phyloP scores from a whole-genome alignment of 108 stramenopile genomes.

The Fragilaria crotonensis region DNA sequence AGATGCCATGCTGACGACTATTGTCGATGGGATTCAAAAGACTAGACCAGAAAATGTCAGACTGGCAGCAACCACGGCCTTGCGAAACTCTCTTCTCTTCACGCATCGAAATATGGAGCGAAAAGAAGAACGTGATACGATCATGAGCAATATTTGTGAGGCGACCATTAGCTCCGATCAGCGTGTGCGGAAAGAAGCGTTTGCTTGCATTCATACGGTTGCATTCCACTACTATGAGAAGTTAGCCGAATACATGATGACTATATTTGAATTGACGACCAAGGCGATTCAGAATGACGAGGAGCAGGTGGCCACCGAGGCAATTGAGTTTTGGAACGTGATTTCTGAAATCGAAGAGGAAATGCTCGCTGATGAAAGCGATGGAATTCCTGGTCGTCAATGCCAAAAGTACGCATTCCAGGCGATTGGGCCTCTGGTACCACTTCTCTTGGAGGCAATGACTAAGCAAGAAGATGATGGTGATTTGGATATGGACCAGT shows the following conservation, averaged over 20 bases:
- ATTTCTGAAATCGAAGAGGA: constrained; percentile 87
- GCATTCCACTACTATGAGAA: constrained; percentile 91
- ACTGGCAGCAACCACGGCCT: constrained; percentile 80
- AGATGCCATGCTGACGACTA: constrained; percentile 91
- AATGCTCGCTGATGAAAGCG: constrained; percentile 61
- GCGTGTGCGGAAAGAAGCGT: constrained; percentile 73
- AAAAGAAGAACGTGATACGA: constrained; percentile 83
- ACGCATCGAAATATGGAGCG: constrained; percentile 88
- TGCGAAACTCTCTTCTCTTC: constrained; percentile 89
- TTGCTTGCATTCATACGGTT: constrained; percentile 84
- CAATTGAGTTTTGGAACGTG: constrained; percentile 95
- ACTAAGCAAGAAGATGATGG: constrained; percentile 91
- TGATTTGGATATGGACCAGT: constrained; percentile 69
- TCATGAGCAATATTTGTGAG: constrained; percentile 92
- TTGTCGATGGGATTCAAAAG: constrained; percentile 90
- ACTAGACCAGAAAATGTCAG: constrained; percentile 74
- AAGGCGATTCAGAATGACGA: constrained; percentile 77
- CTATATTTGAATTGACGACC: constrained; percentile 86
- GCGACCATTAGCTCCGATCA: constrained; percentile 77
- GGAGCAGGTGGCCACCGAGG: constrained; percentile 75
- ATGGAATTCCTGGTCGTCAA: constrained; percentile 29
- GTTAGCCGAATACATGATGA: constrained; percentile 85
- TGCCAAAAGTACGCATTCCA: constrained; percentile 74
- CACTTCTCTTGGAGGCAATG: constrained; percentile 74
- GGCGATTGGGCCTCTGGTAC: constrained; percentile 71